phyloP scores from a whole-genome alignment of 768 basidiomycete species.

The Lepiota venenata region DNA sequence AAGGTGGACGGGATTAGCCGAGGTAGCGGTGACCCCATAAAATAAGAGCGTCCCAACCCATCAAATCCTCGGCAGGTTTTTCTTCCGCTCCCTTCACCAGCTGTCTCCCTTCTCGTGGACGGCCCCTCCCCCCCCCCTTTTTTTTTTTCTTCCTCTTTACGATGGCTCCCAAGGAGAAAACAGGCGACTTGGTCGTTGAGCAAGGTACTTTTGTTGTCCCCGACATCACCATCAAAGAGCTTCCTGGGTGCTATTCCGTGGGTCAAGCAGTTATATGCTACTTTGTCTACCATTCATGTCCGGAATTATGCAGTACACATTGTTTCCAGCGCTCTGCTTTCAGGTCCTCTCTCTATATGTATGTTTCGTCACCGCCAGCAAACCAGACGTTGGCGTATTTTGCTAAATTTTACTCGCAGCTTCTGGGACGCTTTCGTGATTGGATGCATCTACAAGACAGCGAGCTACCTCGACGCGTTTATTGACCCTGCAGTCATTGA shows the following conservation, averaged over 20 bases:
- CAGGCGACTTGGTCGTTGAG: constrained; percentile 35
- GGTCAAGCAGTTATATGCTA: constrained; percentile 24
- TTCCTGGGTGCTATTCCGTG: constrained; percentile 83
- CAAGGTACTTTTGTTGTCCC: constrained; percentile 71
- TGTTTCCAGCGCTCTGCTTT: constrained; percentile 91
- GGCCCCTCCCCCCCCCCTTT: constrained; percentile 1
- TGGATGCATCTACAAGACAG: constrained; percentile 60
- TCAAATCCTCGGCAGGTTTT: constrained; percentile 9
- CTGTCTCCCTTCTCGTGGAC: constrained; percentile 12
- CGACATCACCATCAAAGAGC: constrained; percentile 83
- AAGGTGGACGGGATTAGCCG: constrained; percentile 15
- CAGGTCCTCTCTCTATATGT: constrained; percentile 78
- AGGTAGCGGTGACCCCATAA: constrained; percentile 21
- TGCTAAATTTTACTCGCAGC: constrained; percentile 29
- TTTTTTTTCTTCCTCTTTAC: constrained; percentile 4
- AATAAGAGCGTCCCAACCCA: constrained; percentile 18
- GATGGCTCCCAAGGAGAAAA: constrained; percentile 32
- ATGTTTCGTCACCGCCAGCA: constrained; percentile 20
- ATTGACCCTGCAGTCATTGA: constrained; percentile 52
- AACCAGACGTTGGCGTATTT: background rate
- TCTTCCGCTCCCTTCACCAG: constrained; percentile 10
- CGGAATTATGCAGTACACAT: constrained; percentile 49
- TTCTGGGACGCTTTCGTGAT: constrained; percentile 76
- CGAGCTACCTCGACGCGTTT: constrained; percentile 60
- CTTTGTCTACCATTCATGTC: constrained; percentile 9